These are phyloP conservation scores for Fusarium redolens DNA, from an alignment of 2,329 filamentous ascomycete genomes.

Conservation along the genomic window DNA sequence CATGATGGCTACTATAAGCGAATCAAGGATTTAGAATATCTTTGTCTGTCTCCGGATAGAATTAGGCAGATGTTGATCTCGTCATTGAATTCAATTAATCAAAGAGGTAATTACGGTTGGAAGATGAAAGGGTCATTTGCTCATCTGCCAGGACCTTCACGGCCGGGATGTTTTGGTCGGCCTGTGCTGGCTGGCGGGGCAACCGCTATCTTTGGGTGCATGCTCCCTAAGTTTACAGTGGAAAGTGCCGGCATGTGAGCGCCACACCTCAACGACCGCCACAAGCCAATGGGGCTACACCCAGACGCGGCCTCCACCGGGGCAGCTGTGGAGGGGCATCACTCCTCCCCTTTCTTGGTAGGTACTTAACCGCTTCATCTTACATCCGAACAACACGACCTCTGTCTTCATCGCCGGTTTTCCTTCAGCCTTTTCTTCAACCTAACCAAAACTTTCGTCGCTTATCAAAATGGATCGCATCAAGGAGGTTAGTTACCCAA, in stretches of 20 bases:
- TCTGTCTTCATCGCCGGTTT: conserved; percentile 45
- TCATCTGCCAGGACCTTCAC: conserved; percentile 10
- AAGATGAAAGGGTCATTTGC: conserved; percentile 25
- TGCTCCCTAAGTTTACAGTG: conserved; percentile 2
- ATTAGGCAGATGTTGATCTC: conserved; percentile 22
- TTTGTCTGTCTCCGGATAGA: conserved; percentile 11
- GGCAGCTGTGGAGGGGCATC: conserved; percentile 53
- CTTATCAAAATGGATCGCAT: conserved; percentile 80
- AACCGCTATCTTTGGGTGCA: conserved; percentile 38
- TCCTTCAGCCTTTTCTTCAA: conserved; percentile 26
- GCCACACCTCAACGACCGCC: conserved; percentile 43
- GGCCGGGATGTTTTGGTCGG: conserved; percentile 40
- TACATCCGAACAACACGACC: conserved; percentile 49
- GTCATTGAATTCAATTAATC: conserved; percentile 25
- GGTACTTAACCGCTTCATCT: conserved; percentile 49
- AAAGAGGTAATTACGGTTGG: conserved; percentile 35
- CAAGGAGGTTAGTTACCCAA: conserved; percentile 77
- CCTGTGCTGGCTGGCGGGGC: conserved; percentile 44
- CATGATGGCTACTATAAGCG: conserved; percentile 61
- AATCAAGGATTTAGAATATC: conserved; percentile 17
- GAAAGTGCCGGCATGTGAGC: conserved; percentile 31
- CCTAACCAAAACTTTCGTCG: conserved; percentile 14
- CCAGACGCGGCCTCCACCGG: conserved; percentile 37
- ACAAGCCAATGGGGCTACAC: conserved; percentile 46
- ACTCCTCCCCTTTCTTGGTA: conserved; percentile 52